Conservation (phyloP, 2,329 filamentous ascomycete genomes). For the Ophiobolus disseminans region DNA sequence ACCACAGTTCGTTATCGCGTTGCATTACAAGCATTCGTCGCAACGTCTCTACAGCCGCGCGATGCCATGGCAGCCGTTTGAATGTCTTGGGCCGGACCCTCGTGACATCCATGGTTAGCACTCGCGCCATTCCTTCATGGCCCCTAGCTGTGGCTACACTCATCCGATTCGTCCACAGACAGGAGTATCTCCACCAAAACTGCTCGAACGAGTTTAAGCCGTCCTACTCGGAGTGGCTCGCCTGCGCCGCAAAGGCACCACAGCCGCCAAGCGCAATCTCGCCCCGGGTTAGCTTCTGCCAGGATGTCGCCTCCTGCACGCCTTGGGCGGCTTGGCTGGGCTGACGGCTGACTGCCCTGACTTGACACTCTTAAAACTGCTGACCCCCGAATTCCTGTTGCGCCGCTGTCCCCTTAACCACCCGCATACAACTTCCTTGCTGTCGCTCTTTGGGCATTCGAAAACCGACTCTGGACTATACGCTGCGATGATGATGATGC, state of each 20-base stretch:
- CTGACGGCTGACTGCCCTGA: constrained; percentile 25
- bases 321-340: constrained; percentile 31
- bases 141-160: background rate
- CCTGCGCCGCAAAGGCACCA: constrained; percentile 22
- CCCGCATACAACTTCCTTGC: constrained; percentile 13
- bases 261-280: constrained; percentile 37
- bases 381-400: constrained; percentile 22
- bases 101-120: constrained; percentile 13
- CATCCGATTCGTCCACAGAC: constrained; percentile 15
- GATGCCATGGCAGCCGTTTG: constrained; percentile 8
- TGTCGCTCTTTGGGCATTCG: constrained; percentile 16
- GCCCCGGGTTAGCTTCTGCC: constrained; percentile 16
- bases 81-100: constrained; percentile 5
- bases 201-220: constrained; percentile 19
- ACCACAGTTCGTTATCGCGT: background rate
- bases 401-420: constrained; percentile 21
- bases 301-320: constrained; percentile 22
- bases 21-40: too few species aligned
- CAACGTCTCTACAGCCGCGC: background rate
- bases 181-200: constrained; percentile 13
- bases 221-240: constrained; percentile 13
- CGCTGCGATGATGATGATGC: constrained; percentile 37
- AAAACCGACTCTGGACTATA: constrained; percentile 6
- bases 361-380: constrained; percentile 27
- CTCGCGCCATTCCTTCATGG: constrained; percentile 9